Evolutionary conservation across 306 rosid genomes (phyloP).

Genomic region (Sophora flavescens): DNA sequence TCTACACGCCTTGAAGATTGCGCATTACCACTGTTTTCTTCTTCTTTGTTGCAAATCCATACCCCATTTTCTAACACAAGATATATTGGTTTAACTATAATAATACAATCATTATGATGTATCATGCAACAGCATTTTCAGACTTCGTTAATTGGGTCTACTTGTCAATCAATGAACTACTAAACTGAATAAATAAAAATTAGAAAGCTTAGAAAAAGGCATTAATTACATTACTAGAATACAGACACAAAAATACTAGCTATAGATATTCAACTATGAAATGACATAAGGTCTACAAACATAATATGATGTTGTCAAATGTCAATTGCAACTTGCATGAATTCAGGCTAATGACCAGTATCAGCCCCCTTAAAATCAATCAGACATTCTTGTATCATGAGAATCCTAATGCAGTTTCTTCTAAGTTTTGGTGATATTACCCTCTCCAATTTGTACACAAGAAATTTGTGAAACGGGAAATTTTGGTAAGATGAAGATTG

Average conservation of each 20-base stretch:
- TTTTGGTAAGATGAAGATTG: conserved; percentile 30
- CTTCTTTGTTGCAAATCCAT: too few species aligned
- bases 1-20: too few species aligned
- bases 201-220: neutral
- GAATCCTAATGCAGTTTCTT: conserved; percentile 16
- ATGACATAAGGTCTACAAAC: conserved; percentile 7
- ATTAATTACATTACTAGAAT: neutral
- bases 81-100: neutral
- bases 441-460: conserved; percentile 21
- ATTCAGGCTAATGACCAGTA: neutral
- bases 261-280: conserved; percentile 6
- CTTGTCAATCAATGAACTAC: neutral
- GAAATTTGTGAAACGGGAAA: neutral
- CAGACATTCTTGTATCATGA: conserved; percentile 4
- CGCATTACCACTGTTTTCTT: too few species aligned
- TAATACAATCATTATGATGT: neutral
- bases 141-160: neutral
- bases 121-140: neutral
- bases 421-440: conserved; percentile 12
- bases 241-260: neutral
- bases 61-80: too few species aligned
- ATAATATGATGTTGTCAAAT: conserved; percentile 10
- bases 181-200: neutral
- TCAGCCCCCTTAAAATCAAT: conserved; percentile 21
- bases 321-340: conserved; percentile 9